Base-by-base conservation (phyloP, 495 filamentous ascomycete species). In the Hypoxylon trugodes region DNA sequence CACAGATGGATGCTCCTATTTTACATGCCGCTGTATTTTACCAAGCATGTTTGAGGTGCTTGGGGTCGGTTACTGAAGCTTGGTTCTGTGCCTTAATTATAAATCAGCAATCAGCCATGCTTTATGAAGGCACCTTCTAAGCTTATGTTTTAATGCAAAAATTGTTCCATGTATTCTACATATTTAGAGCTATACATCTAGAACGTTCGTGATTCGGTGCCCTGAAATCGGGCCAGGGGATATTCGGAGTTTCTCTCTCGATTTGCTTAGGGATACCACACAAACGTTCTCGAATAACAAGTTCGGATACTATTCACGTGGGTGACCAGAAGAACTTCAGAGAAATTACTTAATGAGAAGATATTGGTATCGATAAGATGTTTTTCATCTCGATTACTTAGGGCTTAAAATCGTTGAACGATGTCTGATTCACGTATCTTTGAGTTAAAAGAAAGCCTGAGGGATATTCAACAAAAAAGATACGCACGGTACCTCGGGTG, bases 401-500 rank as follows among this genome's bases (percentile, higher is more conserved):
- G 28, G 33, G 9, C 12, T 40, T 21, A 16, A 26, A 16, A 24
- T 26, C 15, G 38, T 35, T 21, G 28, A 12, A 21, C 38, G 36
- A 36, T 10, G 28, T 38, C 43, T 52, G 22, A 25, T 15, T 36
- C 32, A 21, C 18, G 13, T 41, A 25, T 52, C 45, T 32, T 25
- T 22, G 25, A 47, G n/a, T n/a, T n/a, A n/a, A n/a, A 6, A 33
- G 15, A 59, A 46, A 24, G 53, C 24, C 54, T 36, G 42, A 35
- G 35, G 8, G 12, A 52, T 59, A 36, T 53, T 33, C 30, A 6
- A 50, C 21, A 25, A 32, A 35, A 37, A 59, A 42, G 52, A 16
- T 24, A 46, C 40, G 47, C 33, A 40, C 58, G 5, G 19, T 49
- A 32, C 22, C 21, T 30, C 10, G 19, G 47, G 33, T 37, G 58